These are phyloP conservation scores for Hanseniaspora sp. DNA, from an alignment of 1,139 yeast species.

Conservation along the genomic window DNA sequence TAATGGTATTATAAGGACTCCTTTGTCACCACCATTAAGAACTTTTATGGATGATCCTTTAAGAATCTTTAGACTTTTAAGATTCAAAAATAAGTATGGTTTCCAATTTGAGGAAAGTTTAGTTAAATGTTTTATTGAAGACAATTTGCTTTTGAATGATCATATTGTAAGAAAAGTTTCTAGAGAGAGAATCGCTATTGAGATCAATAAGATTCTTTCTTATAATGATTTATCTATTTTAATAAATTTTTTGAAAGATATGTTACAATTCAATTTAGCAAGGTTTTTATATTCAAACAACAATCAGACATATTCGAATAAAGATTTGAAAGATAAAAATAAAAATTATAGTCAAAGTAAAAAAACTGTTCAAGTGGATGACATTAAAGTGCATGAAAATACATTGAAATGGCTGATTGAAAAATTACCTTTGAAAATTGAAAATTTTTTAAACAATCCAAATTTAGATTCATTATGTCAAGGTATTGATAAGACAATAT, in stretches of 20 bases:
- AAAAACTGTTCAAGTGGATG: constrained; percentile 1
- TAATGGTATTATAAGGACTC: constrained; percentile 70
- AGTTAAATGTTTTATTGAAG: constrained; percentile 40
- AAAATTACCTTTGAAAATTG: neutral
- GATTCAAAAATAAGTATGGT: constrained; percentile 74
- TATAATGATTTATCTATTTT: neutral
- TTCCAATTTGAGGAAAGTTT: constrained; percentile 46
- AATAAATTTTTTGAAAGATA: constrained; percentile 5
- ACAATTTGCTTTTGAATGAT: constrained; percentile 53
- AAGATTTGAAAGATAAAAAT: neutral
- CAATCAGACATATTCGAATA: neutral
- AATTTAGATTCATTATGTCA: neutral
- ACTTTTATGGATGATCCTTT: constrained; percentile 92
- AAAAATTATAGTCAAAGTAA: neutral
- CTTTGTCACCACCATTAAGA: constrained; percentile 58
- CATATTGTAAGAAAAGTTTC: constrained; percentile 68
- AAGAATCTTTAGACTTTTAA: constrained; percentile 66
- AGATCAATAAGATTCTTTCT: constrained; percentile 61
- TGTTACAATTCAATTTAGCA: constrained; percentile 1
- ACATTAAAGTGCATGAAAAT: neutral
- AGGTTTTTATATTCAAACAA: constrained; percentile 14
- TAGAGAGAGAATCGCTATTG: constrained; percentile 83
- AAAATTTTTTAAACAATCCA: neutral
- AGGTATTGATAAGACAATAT: constrained; percentile 21
- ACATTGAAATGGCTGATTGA: constrained; percentile 1